Conservation (phyloP, 2,329 filamentous ascomycete genomes). For the Dryadomyces quercus-mongolicae region DNA sequence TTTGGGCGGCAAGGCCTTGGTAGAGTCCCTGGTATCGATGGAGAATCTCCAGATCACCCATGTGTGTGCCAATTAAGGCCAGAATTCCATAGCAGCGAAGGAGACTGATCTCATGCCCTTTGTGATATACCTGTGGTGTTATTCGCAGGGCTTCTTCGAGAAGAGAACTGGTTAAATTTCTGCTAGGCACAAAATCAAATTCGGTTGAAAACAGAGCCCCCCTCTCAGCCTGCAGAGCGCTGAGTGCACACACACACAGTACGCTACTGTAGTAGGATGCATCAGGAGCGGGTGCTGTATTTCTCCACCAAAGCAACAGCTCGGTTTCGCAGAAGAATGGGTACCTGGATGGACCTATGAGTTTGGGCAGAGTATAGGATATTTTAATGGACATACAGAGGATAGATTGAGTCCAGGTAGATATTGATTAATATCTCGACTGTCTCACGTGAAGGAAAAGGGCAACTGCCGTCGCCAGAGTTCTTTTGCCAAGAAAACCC, state of each 20-base stretch:
- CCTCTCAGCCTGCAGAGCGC: slow-evolving; percentile 1
- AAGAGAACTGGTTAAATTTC: background rate
- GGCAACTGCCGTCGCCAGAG: background rate
- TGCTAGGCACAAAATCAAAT: background rate
- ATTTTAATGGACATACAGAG: background rate
- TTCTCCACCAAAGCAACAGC: slow-evolving; percentile 2
- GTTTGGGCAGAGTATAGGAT: too few relatives aligned
- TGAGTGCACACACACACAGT: slow-evolving; percentile 5
- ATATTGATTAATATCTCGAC: background rate
- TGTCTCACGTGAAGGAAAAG: background rate
- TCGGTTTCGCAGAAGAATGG: slow-evolving; percentile 7
- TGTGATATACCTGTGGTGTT: background rate
- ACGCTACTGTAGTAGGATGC: slow-evolving; percentile 2
- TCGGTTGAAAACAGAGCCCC: slow-evolving; percentile 3
- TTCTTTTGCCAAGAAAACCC: too few relatives aligned
- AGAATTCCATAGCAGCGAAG: slow-evolving; percentile 1
- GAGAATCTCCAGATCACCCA: background rate
- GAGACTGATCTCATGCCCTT: background rate
- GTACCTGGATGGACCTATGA: background rate
- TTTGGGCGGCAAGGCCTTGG: background rate
- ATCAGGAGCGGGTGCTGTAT: background rate
- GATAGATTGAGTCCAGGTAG: slow-evolving; percentile 7
- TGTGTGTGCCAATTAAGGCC: background rate
- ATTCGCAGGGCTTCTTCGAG: background rate
- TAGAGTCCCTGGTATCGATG: slow-evolving; percentile 1